Base-by-base conservation (phyloP, 495 filamentous ascomycete species). In the Staphylotrichum tortipilum region DNA sequence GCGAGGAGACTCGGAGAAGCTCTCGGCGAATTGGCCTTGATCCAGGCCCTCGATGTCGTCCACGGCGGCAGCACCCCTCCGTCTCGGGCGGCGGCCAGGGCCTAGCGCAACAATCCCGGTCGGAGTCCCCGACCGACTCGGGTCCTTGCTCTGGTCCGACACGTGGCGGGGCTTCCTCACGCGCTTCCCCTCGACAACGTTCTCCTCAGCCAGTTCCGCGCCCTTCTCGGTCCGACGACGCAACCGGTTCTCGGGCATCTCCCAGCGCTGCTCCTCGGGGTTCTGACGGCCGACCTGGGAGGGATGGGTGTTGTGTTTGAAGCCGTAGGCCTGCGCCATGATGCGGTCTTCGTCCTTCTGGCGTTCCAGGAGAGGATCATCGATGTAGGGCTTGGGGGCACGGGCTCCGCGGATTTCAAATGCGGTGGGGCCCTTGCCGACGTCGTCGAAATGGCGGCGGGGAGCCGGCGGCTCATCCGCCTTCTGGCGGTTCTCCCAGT, bases 211-310 rank as follows among this genome's bases (percentile, higher is more conserved):
- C 3, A 71, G 65, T 30, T 75, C 73, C 5, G 72, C 70, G 11
- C 64, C 72, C 50, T 73, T 74, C 37, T 68, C 68, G 1, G 70
- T 75, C 44, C 67, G 65, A 47, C 67, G 74, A 4, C 73, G 66
- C 18, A 75, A 59, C 23, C 72, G 56, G 37, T 64, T 63, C 53
- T 72, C 64, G n/a, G 65, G 58, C 30, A 67, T 57, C 28, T 71
- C 72, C 40, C 64, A 65, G 19, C 69, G 72, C 47, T 76, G 73
- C 28, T 68, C 69, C 12, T 69, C 59, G 0, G 72, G 72, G 34
- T 76, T 67, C 35, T 76, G 73, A 3, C 53, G 54, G 18, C 71
- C 72, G 14, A 75, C 54, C 38, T 56, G 66, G 24, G 61, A 56
- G 1, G 63, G 55, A 17, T 66, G 62, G 2, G 59, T 57, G 34